These are phyloP conservation scores for Byssoonygena ceratinophila DNA, from an alignment of 2,329 filamentous ascomycete genomes.

Conservation along the genomic window DNA sequence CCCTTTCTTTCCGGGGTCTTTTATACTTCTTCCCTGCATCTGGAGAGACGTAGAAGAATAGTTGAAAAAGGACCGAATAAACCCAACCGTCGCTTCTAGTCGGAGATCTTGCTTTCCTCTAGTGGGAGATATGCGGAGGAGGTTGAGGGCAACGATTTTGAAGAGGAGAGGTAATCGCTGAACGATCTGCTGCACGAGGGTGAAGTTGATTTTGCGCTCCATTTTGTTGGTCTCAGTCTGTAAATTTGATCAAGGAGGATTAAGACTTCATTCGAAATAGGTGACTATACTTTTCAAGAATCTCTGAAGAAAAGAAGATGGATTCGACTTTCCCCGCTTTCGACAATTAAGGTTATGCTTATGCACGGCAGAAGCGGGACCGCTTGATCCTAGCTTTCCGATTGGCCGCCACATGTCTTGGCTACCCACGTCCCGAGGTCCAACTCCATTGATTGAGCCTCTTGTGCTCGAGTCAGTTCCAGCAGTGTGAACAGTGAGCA, in stretches of 20 bases:
- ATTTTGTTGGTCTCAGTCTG: constrained; percentile 20
- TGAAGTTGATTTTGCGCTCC: constrained; percentile 23
- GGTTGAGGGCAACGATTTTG: constrained; percentile 34
- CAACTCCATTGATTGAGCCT: background rate
- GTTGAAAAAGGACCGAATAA: constrained; percentile 57
- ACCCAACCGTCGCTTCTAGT: constrained; percentile 59
- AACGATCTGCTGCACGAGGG: constrained; percentile 31
- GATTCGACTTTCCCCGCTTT: background rate
- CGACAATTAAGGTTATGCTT: background rate
- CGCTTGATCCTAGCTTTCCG: background rate
- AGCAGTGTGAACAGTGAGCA: too few species aligned
- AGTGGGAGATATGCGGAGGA: constrained; percentile 56
- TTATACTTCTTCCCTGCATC: constrained; percentile 52
- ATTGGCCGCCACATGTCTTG: background rate
- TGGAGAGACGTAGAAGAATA: constrained; percentile 46
- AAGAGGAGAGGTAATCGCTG: constrained; percentile 34
- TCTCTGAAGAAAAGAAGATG: background rate
- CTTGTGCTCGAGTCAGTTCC: background rate
- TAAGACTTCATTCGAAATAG: background rate
- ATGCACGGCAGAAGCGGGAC: background rate
- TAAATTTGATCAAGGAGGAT: background rate
- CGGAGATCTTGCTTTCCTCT: constrained; percentile 67
- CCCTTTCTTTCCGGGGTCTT: constrained; percentile 61
- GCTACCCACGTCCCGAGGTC: background rate
- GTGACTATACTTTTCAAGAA: too few species aligned